Evolutionary conservation across 495 filamentous ascomycete genomes (phyloP), one percentile per base, ranked within the genome.

Genomic region (Daldinia concentrica): DNA sequence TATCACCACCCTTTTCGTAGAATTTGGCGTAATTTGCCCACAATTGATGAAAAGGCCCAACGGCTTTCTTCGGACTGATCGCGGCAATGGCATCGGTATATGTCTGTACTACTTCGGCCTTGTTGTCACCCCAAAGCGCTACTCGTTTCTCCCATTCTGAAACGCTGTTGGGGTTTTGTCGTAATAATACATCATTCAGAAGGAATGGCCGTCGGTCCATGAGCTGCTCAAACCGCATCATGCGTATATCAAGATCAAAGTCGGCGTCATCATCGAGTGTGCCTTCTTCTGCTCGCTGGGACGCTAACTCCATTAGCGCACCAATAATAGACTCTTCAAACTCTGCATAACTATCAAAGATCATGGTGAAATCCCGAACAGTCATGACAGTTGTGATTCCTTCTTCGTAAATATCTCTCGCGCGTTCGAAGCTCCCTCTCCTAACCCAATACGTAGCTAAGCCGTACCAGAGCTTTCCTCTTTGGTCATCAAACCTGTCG

Each of bases 11-110:
- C 19, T 85, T 89, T 77, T 99, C 96, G 79, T 98, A 98, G 78
- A 98, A 94, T 76, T 97, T 98, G 69, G 96, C 96, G 79, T 98
- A 99, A 74, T 97, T 97, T 30, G 93, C 85, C 96, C 96, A 99
- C 39, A 99, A 84, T 68, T 97, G 93, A 71, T 97, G 93, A 76
- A 98, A 97, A 66, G 92, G 90, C 5, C 96, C 96, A 43, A 95
- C 89, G 0, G 95, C 96, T 79, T 97, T 97, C 84, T 97, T 98
- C 1, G 96, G 95, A 66, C 92, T 91, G 68, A 98, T 93, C 9
- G 94, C 91, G 5, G 90, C 91, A 74, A 99, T 97, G 15, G 96
- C 96, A 76, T 94, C 90, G 1, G 94, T 95, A 76, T 98, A 99
- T 6, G 96, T 98, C 75, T 97, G 89, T 36, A 97, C 95, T 45